Percentiles rank a stretch among this genome's conserved stretches.
Evolutionary conservation across 345 rosid genomes (phyloP).

Genomic region (Lepidium sativum): DNA sequence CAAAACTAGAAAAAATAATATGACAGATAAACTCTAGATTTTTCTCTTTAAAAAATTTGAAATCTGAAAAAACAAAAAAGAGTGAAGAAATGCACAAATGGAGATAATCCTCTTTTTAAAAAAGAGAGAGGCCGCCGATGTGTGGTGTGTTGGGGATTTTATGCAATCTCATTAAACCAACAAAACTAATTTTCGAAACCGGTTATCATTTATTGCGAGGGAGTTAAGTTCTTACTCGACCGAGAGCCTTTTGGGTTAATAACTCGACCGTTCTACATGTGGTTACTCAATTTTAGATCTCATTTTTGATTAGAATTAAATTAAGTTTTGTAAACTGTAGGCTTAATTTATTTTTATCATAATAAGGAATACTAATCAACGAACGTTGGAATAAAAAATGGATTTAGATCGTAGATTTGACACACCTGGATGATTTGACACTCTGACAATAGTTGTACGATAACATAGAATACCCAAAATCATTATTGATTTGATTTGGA

Average conservation of each 20-base stretch:
- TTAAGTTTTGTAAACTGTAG: not conserved
- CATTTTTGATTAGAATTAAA: not conserved
- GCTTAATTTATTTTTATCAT: not conserved
- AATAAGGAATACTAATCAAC: not conserved
- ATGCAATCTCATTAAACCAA: not conserved
- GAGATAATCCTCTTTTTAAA: no score
- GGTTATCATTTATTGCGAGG: not conserved
- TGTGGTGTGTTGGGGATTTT: no score
- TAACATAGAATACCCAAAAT: not conserved
- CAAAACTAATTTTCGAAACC: not conserved
- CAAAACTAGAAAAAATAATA: no score
- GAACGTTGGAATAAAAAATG: not conserved
- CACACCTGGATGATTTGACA: slow-evolving; percentile 15
- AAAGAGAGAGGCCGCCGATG: no score
- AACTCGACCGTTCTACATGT: not conserved
- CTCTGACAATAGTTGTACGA: not conserved
- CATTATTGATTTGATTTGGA: slow-evolving; percentile 1
- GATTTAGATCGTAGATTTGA: not conserved
- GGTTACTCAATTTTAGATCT: not conserved
- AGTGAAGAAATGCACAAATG: no score
- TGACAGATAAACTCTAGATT: not conserved
- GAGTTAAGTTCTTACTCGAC: not conserved
- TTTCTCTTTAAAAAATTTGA: not conserved
- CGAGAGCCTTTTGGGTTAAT: not conserved
- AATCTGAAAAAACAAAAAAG: no score